A percentile compares a stretch with the other conserved stretches of the same genome.
phyloP scores from a whole-genome alignment of 179 eudicot genomes.

The Patellifolia procumbens region DNA sequence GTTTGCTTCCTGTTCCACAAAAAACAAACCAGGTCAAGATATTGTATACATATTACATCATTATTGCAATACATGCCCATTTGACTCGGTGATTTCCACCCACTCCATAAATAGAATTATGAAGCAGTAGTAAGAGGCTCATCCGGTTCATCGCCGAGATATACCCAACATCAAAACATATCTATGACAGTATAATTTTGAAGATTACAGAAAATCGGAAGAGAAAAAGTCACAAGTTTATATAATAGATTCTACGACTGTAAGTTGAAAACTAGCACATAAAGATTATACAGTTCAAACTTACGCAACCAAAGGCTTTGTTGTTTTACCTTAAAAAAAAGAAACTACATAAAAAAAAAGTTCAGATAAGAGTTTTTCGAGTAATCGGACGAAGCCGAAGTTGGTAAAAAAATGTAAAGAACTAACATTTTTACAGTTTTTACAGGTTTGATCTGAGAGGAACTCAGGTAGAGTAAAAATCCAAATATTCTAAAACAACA shows the following conservation, averaged over 20 bases:
- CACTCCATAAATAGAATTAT: background rate
- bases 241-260: too few relatives aligned
- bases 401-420: background rate
- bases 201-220: too few relatives aligned
- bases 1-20: constrained; percentile 26
- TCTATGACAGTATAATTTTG: too few relatives aligned
- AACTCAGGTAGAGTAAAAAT: constrained; percentile 16
- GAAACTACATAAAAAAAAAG: too few relatives aligned
- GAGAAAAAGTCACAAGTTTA: too few relatives aligned
- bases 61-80: constrained; percentile 7
- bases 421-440: background rate
- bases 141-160: too few relatives aligned
- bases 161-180: too few relatives aligned
- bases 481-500: background rate
- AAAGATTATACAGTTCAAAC: too few relatives aligned
- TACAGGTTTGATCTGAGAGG: constrained; percentile 24
- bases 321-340: too few relatives aligned
- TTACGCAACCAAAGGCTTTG: too few relatives aligned
- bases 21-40: constrained; percentile 24
- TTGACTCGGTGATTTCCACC: background rate
- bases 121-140: background rate
- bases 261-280: too few relatives aligned
- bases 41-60: constrained; percentile 5
- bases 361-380: too few relatives aligned
- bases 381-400: background rate